These are phyloP conservation scores for Pisolithus thermaeus DNA, from an alignment of 1,284 basidiomycete species.

Conservation along the genomic window DNA sequence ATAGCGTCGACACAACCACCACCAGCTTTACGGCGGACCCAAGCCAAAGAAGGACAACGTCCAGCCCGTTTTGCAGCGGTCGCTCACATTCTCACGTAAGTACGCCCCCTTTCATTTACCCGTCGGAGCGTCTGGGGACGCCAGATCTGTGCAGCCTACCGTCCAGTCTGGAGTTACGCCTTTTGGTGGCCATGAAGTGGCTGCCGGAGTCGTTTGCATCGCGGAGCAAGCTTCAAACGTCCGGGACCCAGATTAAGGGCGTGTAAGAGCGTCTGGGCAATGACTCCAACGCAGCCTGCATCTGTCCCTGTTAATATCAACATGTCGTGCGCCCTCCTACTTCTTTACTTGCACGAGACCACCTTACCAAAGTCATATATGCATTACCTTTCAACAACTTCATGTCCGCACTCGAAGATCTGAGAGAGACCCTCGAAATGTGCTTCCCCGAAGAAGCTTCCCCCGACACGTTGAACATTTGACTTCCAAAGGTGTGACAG, in stretches of 20 bases:
- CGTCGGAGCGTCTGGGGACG: not conserved
- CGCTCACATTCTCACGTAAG: conserved; percentile 25
- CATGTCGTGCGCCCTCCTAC: conserved; percentile 70
- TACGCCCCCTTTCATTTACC: not conserved
- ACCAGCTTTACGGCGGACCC: no score
- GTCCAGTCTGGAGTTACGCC: conserved; percentile 92
- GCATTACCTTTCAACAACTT: conserved; percentile 62
- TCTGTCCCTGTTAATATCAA: conserved; percentile 84
- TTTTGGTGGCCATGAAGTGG: conserved; percentile 88
- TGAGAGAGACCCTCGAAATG: conserved; percentile 84
- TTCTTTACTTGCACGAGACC: conserved; percentile 7
- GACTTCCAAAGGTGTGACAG: conserved; percentile 85
- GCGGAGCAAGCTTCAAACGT: conserved; percentile 76
- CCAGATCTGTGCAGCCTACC: conserved; percentile 42
- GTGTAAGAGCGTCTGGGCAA: conserved; percentile 96
- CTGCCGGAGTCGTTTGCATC: conserved; percentile 86
- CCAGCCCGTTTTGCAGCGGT: conserved; percentile 20
- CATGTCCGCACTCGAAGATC: conserved; percentile 81
- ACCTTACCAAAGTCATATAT: conserved; percentile 8
- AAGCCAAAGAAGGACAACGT: conserved; percentile 36
- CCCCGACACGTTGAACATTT: conserved; percentile 79
- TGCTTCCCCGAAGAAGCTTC: conserved; percentile 89
- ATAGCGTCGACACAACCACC: conserved; percentile 14
- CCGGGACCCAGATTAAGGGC: conserved; percentile 88
- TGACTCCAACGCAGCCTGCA: conserved; percentile 93